Percentiles rank a stretch among this genome's conserved stretches.
Evolutionary conservation across 139 green algal species (phyloP).

Genomic region (Bryopsis sp.): DNA sequence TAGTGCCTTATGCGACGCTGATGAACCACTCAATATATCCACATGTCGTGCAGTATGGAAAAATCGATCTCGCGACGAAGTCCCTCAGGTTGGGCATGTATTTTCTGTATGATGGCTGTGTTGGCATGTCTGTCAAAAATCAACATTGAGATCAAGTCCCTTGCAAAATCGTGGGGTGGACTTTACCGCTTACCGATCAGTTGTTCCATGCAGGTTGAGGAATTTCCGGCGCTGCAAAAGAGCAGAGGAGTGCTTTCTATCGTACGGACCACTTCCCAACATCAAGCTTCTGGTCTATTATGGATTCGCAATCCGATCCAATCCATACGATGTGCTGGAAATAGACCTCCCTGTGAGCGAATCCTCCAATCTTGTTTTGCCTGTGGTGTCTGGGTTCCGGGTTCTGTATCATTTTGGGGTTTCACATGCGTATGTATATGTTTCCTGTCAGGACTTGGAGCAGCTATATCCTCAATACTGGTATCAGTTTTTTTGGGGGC

Average conservation of each 20-base stretch:
- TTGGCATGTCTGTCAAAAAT: too few relatives aligned
- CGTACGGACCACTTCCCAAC: constrained; percentile 61
- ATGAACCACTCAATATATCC: constrained; percentile 62
- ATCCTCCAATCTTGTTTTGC: too few relatives aligned
- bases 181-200: too few relatives aligned
- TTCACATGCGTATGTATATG: too few relatives aligned
- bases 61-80: constrained; percentile 27
- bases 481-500: too few relatives aligned
- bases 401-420: too few relatives aligned
- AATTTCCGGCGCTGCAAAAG: constrained; percentile 38
- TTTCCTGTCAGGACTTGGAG: too few relatives aligned
- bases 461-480: too few relatives aligned
- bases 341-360: constrained; percentile 4
- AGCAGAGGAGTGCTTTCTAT: constrained; percentile 49
- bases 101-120: too few relatives aligned
- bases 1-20: constrained; percentile 53
- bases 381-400: too few relatives aligned
- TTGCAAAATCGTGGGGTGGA: too few relatives aligned
- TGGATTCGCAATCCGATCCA: constrained; percentile 46
- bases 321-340: constrained; percentile 44
- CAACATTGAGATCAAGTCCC: background rate
- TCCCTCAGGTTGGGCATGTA: constrained; percentile 39
- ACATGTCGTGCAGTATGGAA: constrained; percentile 57
- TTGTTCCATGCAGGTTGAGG: constrained; percentile 24
- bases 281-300: constrained; percentile 68